Conservation (phyloP, 2,329 filamentous ascomycete genomes). For the Alternaria atra region DNA sequence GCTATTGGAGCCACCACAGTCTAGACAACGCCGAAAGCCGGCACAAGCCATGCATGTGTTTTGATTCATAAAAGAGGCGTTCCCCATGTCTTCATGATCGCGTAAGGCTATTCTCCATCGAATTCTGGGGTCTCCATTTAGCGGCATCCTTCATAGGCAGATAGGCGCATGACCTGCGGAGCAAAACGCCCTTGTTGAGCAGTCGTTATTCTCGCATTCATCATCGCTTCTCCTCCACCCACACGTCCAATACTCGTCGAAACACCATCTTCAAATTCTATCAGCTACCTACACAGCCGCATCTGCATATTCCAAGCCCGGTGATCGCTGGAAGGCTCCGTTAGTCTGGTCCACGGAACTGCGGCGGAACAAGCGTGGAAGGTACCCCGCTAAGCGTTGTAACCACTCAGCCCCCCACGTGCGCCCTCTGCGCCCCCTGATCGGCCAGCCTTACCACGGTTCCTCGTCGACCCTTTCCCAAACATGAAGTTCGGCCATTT, state of each 20-base stretch:
- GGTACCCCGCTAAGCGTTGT: conserved; percentile 21
- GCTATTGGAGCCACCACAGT: conserved; percentile 12
- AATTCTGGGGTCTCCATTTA: conserved; percentile 11
- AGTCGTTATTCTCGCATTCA: neutral
- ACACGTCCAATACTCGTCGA: neutral
- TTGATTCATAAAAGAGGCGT: conserved; percentile 13
- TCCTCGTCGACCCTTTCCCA: neutral
- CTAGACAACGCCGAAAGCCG: conserved; percentile 8
- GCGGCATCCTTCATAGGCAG: conserved; percentile 11
- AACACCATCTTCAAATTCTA: neutral
- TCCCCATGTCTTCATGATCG: conserved; percentile 7
- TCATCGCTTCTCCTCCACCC: neutral
- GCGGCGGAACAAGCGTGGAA: conserved; percentile 15
- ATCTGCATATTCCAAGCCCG: conserved; percentile 2
- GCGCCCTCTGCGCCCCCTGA: conserved; percentile 30
- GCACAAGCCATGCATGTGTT: conserved; percentile 3
- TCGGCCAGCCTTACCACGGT: conserved; percentile 32
- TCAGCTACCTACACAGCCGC: neutral
- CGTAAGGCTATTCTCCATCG: conserved; percentile 10
- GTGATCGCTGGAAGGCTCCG: conserved; percentile 3
- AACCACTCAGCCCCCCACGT: conserved; percentile 37
- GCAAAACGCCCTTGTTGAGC: conserved; percentile 10
- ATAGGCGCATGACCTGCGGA: conserved; percentile 18
- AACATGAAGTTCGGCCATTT: conserved; percentile 87
- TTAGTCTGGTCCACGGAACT: conserved; percentile 16